A percentile compares a stretch with the other conserved stretches of the same genome.
Evolutionary conservation across 2,329 filamentous ascomycete species (phyloP).

Genomic region (Fonsecaea monophora): DNA sequence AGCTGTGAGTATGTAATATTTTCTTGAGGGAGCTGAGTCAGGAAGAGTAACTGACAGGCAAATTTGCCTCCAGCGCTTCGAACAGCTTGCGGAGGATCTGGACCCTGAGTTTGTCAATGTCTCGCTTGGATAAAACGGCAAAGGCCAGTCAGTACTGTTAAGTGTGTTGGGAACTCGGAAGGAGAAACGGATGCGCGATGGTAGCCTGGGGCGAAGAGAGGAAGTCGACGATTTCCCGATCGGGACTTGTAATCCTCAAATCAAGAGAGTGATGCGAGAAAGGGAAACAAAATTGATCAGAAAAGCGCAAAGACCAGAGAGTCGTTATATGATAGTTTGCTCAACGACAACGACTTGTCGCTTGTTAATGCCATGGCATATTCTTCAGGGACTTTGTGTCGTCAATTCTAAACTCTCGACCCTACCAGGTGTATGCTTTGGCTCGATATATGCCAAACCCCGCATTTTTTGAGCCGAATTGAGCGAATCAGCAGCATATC

Average conservation of each 20-base stretch:
- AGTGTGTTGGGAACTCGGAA: not conserved
- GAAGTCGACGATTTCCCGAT: not conserved
- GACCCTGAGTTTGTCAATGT: not conserved
- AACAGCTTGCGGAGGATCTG: not conserved
- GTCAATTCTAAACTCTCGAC: constrained; percentile 3
- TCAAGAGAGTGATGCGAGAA: not conserved
- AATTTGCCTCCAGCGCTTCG: not conserved
- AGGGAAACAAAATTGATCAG: not conserved
- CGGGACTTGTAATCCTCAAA: not conserved
- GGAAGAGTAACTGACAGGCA: not conserved
- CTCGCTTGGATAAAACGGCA: constrained; percentile 12
- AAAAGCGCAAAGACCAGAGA: not conserved
- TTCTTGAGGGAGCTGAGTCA: constrained; percentile 6
- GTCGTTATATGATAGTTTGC: constrained; percentile 9
- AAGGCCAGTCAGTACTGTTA: not conserved
- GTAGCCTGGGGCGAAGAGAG: not conserved
- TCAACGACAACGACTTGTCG: constrained; percentile 10
- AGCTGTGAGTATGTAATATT: constrained; percentile 3
- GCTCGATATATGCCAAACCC: not conserved
- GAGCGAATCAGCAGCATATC: constrained; percentile 1
- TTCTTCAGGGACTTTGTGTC: not conserved
- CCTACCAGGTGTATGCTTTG: constrained; percentile 4
- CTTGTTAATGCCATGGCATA: constrained; percentile 4
- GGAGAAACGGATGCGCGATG: not conserved
- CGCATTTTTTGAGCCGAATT: constrained; percentile 2